Evolutionary conservation across 176 grass and related monocot species (phyloP).

Genomic region (Luzula sylvatica): DNA sequence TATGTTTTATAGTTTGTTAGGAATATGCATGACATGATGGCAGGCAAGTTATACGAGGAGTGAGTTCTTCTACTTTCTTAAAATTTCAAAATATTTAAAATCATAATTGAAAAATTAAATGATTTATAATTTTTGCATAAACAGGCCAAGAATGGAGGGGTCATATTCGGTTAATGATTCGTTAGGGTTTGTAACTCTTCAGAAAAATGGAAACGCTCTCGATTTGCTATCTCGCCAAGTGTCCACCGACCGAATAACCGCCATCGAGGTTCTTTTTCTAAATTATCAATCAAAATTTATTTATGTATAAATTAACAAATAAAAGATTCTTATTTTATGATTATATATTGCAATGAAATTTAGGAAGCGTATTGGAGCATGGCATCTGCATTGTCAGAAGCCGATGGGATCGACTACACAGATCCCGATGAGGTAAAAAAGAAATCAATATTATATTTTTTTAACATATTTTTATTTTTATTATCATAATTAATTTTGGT

Average conservation of each 20-base stretch:
- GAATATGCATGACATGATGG: constrained; percentile 96
- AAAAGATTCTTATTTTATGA: not conserved
- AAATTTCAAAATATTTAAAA: not conserved
- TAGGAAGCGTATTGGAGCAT: constrained; percentile 87
- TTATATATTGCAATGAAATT: no score
- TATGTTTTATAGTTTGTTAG: constrained; percentile 71
- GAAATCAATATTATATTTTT: not conserved
- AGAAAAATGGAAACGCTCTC: constrained; percentile 77
- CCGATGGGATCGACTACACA: constrained; percentile 96
- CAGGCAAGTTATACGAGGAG: constrained; percentile 51
- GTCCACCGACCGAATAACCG: constrained; percentile 70
- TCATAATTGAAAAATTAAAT: constrained; percentile 1
- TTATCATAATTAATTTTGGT: not conserved
- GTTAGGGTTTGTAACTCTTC: constrained; percentile 59
- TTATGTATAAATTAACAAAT: no score
- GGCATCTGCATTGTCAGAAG: constrained; percentile 90
- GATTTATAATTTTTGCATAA: not conserved
- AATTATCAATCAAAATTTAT: not conserved
- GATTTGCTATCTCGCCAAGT: constrained; percentile 64
- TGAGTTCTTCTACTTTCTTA: constrained; percentile 30
- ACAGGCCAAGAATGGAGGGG: constrained; percentile 45
- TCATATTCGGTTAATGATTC: constrained; percentile 31
- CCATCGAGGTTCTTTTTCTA: constrained; percentile 58
- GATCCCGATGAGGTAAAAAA: constrained; percentile 78
- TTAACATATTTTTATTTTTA: not conserved